These are phyloP conservation scores for Parmelia sp. DNA, from an alignment of 495 filamentous ascomycete genomes.

Conservation along the genomic window DNA sequence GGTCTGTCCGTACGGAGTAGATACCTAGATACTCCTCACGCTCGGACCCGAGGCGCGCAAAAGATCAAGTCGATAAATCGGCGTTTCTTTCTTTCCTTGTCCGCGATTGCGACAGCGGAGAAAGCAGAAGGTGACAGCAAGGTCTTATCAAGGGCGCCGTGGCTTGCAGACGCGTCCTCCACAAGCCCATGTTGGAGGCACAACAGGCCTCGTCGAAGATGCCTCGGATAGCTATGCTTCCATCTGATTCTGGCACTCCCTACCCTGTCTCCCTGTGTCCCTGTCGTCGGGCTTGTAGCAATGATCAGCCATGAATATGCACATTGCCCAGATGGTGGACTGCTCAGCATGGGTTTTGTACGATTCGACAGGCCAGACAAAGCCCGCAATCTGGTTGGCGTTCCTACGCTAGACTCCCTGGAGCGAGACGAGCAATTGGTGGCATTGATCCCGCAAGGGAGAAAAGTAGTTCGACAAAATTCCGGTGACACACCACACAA, in stretches of 20 bases:
- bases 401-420: not conserved
- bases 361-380: not conserved
- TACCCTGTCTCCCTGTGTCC: too few relatives aligned
- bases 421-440: not conserved
- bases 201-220: too few relatives aligned
- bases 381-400: constrained; percentile 5
- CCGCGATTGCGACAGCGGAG: not conserved
- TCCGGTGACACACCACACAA: not conserved
- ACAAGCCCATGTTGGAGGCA: constrained; percentile 1
- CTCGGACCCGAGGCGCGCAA: not conserved
- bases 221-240: too few relatives aligned
- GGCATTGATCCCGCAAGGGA: not conserved
- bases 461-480: constrained; percentile 7
- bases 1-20: not conserved
- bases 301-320: too few relatives aligned
- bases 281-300: not conserved
- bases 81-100: not conserved
- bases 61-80: not conserved
- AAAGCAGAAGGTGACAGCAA: constrained; percentile 9
- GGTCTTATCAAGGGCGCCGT: constrained; percentile 18
- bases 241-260: not conserved
- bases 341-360: not conserved
- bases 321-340: not conserved
- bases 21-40: too few relatives aligned
- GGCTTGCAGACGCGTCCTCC: constrained; percentile 12